These are phyloP conservation scores for Kwoniella sp. DNA, from an alignment of 768 basidiomycete genomes.

Conservation along the genomic window DNA sequence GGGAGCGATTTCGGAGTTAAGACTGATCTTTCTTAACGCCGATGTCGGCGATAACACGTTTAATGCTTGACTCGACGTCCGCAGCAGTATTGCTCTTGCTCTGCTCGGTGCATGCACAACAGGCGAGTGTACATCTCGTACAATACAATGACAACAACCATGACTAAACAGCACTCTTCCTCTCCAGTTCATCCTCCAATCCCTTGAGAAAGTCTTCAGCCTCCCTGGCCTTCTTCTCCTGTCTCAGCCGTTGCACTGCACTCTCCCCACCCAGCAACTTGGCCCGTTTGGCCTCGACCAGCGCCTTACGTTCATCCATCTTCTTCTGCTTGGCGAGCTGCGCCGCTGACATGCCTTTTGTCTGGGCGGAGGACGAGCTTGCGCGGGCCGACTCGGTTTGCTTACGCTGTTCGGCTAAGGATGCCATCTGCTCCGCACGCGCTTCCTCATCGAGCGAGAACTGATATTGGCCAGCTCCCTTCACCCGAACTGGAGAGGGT, in stretches of 20 bases:
- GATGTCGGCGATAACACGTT: constrained; percentile 1
- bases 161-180: background rate
- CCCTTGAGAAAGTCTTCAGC: constrained; percentile 34
- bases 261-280: constrained; percentile 41
- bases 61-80: too few relatives aligned
- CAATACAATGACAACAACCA: background rate
- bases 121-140: background rate
- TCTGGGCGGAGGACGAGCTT: constrained; percentile 56
- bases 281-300: constrained; percentile 42
- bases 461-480: constrained; percentile 87
- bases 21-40: background rate
- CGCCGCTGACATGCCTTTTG: constrained; percentile 39
- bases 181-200: constrained; percentile 24
- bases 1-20: too few relatives aligned
- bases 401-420: constrained; percentile 61
- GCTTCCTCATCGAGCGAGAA: constrained; percentile 82
- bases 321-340: constrained; percentile 36
- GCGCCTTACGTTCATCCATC: constrained; percentile 40
- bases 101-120: too few relatives aligned
- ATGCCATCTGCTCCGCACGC: constrained; percentile 75
- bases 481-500: constrained; percentile 60
- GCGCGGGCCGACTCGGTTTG: constrained; percentile 67
- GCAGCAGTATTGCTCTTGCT: too few relatives aligned
- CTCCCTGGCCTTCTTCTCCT: constrained; percentile 25
- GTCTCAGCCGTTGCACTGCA: constrained; percentile 24